Percentiles rank a stretch among this genome's conserved stretches.
These are phyloP conservation scores for Anthracocystis walkeri DNA, from an alignment of 1,284 basidiomycete species.

Conservation along the genomic window DNA sequence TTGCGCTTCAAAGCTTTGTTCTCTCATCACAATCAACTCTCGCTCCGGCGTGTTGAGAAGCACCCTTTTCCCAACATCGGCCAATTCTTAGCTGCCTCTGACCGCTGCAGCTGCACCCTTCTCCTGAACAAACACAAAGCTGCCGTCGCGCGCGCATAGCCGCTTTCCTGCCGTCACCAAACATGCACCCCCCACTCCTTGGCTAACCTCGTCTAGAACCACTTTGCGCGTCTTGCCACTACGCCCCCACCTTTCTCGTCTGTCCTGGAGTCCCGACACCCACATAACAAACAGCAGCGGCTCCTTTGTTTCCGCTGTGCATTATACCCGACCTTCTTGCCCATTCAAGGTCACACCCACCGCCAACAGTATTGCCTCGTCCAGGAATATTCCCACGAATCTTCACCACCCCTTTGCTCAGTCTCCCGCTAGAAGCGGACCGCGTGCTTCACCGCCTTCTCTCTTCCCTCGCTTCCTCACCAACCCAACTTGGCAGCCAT, in stretches of 20 bases:
- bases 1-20: too few species aligned
- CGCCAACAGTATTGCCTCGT: not conserved
- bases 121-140: too few species aligned
- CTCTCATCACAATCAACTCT: too few species aligned
- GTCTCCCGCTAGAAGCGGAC: constrained; percentile 17
- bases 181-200: too few species aligned
- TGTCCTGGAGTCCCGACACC: not conserved
- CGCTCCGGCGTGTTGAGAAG: too few species aligned
- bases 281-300: not conserved
- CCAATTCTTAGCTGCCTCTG: too few species aligned
- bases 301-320: not conserved
- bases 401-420: not conserved
- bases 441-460: constrained; percentile 17
- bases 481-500: not conserved
- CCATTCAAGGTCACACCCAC: too few species aligned
- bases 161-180: too few species aligned
- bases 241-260: constrained; percentile 4
- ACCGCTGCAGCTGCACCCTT: too few species aligned
- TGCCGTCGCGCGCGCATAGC: too few species aligned
- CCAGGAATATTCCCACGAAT: not conserved
- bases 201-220: too few species aligned
- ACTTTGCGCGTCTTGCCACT: not conserved
- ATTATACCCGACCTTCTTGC: not conserved
- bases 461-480: constrained; percentile 10
- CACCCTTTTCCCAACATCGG: too few species aligned